Conservation (phyloP, 2,329 filamentous ascomycete species). For the Diplodia corticola region DNA sequence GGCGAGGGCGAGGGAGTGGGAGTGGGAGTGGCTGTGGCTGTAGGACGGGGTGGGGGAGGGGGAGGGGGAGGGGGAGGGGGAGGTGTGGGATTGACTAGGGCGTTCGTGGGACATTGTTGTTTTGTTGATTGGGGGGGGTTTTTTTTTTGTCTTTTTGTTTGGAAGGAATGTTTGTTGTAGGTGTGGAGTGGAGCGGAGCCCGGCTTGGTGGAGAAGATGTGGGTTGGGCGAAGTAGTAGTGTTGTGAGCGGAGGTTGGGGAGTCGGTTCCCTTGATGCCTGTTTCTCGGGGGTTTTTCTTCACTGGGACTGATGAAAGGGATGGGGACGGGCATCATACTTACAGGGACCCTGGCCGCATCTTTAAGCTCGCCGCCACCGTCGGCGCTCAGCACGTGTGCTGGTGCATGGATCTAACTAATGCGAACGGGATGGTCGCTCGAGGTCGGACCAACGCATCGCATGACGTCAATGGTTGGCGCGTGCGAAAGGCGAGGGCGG, state of each 20-base stretch:
- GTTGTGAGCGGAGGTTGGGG: not conserved
- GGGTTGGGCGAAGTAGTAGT: too few species aligned
- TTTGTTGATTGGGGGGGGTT: too few species aligned
- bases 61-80: not conserved
- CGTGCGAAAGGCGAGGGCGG: not conserved
- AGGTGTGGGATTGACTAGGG: too few species aligned
- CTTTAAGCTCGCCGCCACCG: conserved; percentile 7
- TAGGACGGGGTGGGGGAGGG: not conserved
- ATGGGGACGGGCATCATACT: not conserved
- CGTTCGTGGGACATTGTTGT: not conserved
- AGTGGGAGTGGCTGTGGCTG: not conserved
- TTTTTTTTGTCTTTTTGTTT: not conserved
- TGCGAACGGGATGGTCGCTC: conserved; percentile 1
- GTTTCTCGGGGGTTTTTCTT: not conserved
- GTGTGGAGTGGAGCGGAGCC: not conserved
- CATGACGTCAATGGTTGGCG: conserved; percentile 1
- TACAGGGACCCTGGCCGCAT: not conserved
- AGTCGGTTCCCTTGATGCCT: not conserved
- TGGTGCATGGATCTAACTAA: not conserved
- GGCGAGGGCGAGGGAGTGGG: not conserved
- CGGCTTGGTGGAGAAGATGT: not conserved
- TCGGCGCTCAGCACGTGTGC: not conserved
- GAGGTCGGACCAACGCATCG: not conserved
- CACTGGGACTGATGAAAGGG: not conserved
- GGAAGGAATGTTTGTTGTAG: too few species aligned